Evolutionary conservation across 2,329 filamentous ascomycete genomes (phyloP).

Genomic region (Didymella arachidicola): DNA sequence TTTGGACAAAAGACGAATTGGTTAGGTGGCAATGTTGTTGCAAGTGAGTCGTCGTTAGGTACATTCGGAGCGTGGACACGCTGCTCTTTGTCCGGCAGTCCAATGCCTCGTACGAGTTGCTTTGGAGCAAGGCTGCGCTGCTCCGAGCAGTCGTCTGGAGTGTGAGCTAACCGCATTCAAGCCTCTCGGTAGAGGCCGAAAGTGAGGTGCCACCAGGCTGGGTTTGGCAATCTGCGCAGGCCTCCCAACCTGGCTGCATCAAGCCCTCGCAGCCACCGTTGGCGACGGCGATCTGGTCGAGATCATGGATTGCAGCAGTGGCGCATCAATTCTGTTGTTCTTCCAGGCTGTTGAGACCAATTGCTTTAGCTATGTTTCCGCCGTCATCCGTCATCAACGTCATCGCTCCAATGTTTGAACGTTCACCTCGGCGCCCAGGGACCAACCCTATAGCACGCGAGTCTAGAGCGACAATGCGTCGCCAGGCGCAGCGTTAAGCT

Average conservation of each 20-base stretch:
- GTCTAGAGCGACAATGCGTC: conserved; percentile 17
- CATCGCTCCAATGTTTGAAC: conserved; percentile 2
- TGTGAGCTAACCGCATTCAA: conserved; percentile 2
- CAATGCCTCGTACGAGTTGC: background rate
- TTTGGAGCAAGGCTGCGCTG: conserved; percentile 3
- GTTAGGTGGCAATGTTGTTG: background rate
- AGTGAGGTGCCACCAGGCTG: background rate
- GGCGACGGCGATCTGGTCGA: background rate
- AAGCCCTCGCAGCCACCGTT: background rate
- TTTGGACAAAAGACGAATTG: background rate
- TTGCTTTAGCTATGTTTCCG: conserved; percentile 1
- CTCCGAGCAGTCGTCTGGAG: conserved; percentile 1
- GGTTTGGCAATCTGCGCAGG: conserved; percentile 18
- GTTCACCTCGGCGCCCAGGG: conserved; percentile 12
- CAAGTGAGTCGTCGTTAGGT: background rate
- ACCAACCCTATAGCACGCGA: conserved; percentile 7
- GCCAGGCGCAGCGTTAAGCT: conserved; percentile 15
- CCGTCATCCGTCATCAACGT: conserved; percentile 13
- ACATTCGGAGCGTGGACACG: background rate
- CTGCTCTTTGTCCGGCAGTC: background rate
- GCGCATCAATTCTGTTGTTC: background rate
- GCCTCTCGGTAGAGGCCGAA: conserved; percentile 4
- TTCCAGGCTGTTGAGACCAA: conserved; percentile 3
- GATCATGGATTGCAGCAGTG: background rate
- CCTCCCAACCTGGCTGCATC: conserved; percentile 1